phyloP scores from a whole-genome alignment of 73 alveolate genomes.

The Durusdinium trenchii region DNA sequence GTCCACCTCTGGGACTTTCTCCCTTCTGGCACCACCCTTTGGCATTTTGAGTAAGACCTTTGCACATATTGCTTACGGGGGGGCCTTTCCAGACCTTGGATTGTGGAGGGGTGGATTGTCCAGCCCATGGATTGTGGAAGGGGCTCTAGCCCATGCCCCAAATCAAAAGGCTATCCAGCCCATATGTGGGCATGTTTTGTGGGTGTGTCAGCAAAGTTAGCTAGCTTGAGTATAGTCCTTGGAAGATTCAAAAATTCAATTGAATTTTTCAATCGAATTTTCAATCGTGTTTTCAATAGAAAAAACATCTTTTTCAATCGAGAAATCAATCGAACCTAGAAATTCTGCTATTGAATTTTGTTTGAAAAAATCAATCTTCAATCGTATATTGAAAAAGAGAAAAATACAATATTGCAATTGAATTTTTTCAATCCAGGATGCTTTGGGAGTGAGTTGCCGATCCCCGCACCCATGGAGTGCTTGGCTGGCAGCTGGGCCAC shows the following conservation, averaged over 20 bases:
- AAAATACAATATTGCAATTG: not conserved
- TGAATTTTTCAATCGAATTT: conserved; percentile 3
- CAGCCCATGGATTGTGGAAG: not conserved
- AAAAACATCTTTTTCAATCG: not conserved
- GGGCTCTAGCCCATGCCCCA: too few relatives aligned
- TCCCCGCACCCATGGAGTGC: not conserved
- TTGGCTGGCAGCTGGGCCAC: not conserved
- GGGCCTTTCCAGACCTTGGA: not conserved
- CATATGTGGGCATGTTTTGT: not conserved
- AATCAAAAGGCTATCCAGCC: not conserved
- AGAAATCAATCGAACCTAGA: not conserved
- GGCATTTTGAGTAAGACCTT: not conserved
- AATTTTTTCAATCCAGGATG: too few relatives aligned
- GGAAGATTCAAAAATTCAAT: too few relatives aligned
- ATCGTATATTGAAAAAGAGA: not conserved
- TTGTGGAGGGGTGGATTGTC: not conserved
- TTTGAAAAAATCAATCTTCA: not conserved
- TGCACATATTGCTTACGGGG: not conserved
- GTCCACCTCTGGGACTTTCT: not conserved
- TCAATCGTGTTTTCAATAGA: not conserved
- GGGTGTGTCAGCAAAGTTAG: not conserved
- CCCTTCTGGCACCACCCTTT: conserved; percentile 19
- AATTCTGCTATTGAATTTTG: not conserved
- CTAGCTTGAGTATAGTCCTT: not conserved
- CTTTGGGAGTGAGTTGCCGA: not conserved